Evolutionary conservation across 2,329 filamentous ascomycete species (phyloP).

Genomic region (Coleophoma eucalyptorum): DNA sequence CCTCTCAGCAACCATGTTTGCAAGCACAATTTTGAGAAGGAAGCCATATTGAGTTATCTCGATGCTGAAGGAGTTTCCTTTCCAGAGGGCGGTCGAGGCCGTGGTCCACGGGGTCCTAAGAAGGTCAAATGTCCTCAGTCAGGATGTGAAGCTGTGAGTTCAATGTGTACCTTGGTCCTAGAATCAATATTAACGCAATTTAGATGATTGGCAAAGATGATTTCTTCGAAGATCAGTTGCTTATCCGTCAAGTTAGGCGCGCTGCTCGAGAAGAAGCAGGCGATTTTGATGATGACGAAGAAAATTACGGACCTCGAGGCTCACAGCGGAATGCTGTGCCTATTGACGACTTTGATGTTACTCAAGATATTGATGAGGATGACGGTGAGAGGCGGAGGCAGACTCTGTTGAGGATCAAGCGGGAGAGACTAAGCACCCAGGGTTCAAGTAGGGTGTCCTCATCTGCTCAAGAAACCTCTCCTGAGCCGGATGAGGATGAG

Average conservation of each 20-base stretch:
- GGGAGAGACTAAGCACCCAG: constrained; percentile 9
- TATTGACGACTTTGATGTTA: constrained; percentile 10
- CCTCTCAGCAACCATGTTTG: constrained; percentile 66
- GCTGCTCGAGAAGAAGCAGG: constrained; percentile 39
- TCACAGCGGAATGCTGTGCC: constrained; percentile 12
- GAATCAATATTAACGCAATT: neutral
- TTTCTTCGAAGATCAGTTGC: constrained; percentile 51
- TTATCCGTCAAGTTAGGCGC: constrained; percentile 56
- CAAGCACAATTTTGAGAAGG: constrained; percentile 69
- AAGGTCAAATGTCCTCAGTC: constrained; percentile 57
- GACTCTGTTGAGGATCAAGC: neutral
- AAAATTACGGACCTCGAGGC: constrained; percentile 17
- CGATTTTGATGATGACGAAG: constrained; percentile 36
- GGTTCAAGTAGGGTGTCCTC: constrained; percentile 8
- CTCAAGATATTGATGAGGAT: constrained; percentile 8
- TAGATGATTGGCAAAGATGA: constrained; percentile 48
- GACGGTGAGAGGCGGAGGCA: neutral
- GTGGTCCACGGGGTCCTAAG: constrained; percentile 6
- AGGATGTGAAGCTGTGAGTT: constrained; percentile 56
- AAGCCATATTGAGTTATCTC: constrained; percentile 51
- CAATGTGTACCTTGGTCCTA: neutral
- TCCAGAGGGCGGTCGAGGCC: neutral
- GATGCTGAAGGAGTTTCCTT: constrained; percentile 6
- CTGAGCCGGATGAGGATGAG: constrained; percentile 15
- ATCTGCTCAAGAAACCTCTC: neutral